Percentiles rank a stretch among this genome's conserved stretches.
These are phyloP conservation scores for Suhomyces terraborum DNA, from an alignment of 1,139 yeast genomes.

Conservation along the genomic window DNA sequence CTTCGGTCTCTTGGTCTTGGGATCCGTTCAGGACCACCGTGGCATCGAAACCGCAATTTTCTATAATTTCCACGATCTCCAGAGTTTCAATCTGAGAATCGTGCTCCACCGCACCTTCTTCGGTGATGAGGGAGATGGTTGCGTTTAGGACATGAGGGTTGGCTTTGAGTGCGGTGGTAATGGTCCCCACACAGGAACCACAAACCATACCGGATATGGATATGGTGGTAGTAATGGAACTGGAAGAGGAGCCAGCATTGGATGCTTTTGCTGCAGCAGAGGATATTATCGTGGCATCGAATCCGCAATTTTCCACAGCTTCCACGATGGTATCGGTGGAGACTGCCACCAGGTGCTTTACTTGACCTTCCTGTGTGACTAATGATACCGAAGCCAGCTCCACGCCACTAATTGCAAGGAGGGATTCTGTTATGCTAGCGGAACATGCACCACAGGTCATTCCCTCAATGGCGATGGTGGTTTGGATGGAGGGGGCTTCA, in stretches of 20 bases:
- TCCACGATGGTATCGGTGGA: constrained; percentile 41
- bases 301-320: constrained; percentile 74
- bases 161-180: constrained; percentile 30
- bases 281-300: constrained; percentile 51
- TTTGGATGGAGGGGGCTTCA: constrained; percentile 9
- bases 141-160: constrained; percentile 35
- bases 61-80: constrained; percentile 29
- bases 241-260: constrained; percentile 5
- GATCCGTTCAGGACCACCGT: constrained; percentile 8
- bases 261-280: constrained; percentile 6
- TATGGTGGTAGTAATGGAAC: constrained; percentile 12
- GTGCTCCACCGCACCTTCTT: constrained; percentile 34
- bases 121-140: constrained; percentile 40
- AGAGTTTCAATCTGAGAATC: constrained; percentile 13
- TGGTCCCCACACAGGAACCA: constrained; percentile 46
- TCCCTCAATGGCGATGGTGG: constrained; percentile 46
- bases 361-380: constrained; percentile 70
- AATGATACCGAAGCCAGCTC: constrained; percentile 61
- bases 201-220: constrained; percentile 40
- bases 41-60: constrained; percentile 46
- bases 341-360: constrained; percentile 44
- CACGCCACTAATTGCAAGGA: constrained; percentile 53
- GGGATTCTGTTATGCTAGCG: constrained; percentile 58
- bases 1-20: constrained; percentile 26
- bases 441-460: constrained; percentile 92